These are phyloP conservation scores for Bonia amplexicaulis DNA, from an alignment of 176 grass and related monocot genomes.

Conservation along the genomic window DNA sequence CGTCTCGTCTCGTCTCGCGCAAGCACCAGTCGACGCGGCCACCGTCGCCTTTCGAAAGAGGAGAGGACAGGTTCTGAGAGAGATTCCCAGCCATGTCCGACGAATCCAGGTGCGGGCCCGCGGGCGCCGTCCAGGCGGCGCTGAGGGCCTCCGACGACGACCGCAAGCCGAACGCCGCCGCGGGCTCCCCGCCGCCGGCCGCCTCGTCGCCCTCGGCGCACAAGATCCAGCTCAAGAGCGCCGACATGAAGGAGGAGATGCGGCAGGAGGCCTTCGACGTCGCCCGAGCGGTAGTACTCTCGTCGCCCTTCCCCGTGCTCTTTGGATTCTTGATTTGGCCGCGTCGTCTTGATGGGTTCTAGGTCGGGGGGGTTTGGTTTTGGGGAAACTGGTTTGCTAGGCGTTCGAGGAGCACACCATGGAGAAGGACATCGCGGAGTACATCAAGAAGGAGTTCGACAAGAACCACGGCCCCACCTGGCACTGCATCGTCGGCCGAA, in stretches of 20 bases:
- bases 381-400: constrained; percentile 8
- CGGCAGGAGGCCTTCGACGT: constrained; percentile 79
- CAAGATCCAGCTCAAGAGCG: constrained; percentile 97
- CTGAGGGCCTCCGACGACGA: constrained; percentile 49
- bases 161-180: constrained; percentile 38
- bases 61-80: neutral
- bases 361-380: neutral
- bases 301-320: neutral
- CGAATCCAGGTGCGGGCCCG: constrained; percentile 28
- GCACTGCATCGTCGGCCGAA: constrained; percentile 99
- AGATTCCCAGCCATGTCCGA: constrained; percentile 61
- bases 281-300: constrained; percentile 62
- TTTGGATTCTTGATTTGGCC: constrained; percentile 25
- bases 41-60: neutral
- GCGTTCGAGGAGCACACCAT: constrained; percentile 82
- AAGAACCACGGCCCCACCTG: constrained; percentile 86
- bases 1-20: neutral
- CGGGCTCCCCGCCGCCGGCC: constrained; percentile 32
- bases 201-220: constrained; percentile 1
- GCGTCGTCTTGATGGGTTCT: neutral
- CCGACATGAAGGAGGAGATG: constrained; percentile 99
- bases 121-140: constrained; percentile 21
- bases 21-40: neutral
- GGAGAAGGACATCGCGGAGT: constrained; percentile 98
- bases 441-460: constrained; percentile 99